A percentile compares a stretch with the other conserved stretches of the same genome.
Evolutionary conservation across 2,329 filamentous ascomycete species (phyloP).

Genomic region (Neonectria coccinea): DNA sequence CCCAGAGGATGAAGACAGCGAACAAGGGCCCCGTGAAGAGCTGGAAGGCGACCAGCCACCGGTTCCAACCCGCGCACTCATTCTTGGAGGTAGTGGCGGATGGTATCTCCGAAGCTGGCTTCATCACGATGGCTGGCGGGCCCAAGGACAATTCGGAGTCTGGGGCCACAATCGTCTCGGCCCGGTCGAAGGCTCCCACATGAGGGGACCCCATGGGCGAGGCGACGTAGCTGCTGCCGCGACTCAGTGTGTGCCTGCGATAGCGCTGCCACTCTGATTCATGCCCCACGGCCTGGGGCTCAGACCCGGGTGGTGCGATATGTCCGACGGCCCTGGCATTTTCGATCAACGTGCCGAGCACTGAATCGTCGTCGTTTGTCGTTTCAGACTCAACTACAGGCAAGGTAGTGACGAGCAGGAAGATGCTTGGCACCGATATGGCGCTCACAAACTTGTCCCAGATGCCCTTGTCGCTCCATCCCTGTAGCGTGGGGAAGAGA

Average conservation of each 20-base stretch:
- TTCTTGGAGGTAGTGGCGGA: slow-evolving; percentile 51
- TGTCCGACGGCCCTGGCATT: slow-evolving; percentile 46
- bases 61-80: slow-evolving; percentile 78
- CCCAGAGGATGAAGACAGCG: slow-evolving; percentile 80
- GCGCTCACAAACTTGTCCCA: slow-evolving; percentile 86
- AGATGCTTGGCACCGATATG: slow-evolving; percentile 88
- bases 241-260: slow-evolving; percentile 58
- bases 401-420: slow-evolving; percentile 88
- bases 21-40: slow-evolving; percentile 90
- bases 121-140: slow-evolving; percentile 42
- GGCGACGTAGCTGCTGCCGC: slow-evolving; percentile 41
- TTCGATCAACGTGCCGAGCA: slow-evolving; percentile 46
- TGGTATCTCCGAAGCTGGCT: slow-evolving; percentile 49
- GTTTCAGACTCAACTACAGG: slow-evolving; percentile 86
- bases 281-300: slow-evolving; percentile 50
- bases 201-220: slow-evolving; percentile 34
- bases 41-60: slow-evolving; percentile 89
- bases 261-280: slow-evolving; percentile 72
- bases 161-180: slow-evolving; percentile 32
- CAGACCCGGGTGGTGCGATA: slow-evolving; percentile 51
- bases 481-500: slow-evolving; percentile 87
- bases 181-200: slow-evolving; percentile 37
- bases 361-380: slow-evolving; percentile 56
- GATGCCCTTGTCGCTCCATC: slow-evolving; percentile 84
- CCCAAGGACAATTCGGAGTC: slow-evolving; percentile 37